These are phyloP conservation scores for Berberis thunbergii DNA, from an alignment of 164 flowering plant genomes.

Conservation along the genomic window DNA sequence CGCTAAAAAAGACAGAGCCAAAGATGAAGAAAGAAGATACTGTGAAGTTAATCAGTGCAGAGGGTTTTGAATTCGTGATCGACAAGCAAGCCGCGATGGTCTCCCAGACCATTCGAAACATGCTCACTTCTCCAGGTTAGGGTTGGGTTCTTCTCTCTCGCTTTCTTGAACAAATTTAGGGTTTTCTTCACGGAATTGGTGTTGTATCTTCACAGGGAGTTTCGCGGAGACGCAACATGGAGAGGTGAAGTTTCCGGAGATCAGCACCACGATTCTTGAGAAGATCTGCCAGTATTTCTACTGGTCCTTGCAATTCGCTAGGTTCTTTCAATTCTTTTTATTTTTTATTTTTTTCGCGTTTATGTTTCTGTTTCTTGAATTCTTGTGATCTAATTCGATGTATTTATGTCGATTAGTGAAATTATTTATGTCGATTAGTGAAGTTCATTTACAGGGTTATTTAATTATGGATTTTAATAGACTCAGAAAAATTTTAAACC, in stretches of 20 bases:
- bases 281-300: constrained; percentile 96
- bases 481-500: too few species aligned
- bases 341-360: not conserved
- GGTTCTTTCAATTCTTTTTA: constrained; percentile 23
- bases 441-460: too few species aligned
- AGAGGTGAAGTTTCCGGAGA: constrained; percentile 86
- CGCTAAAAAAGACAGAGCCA: not conserved
- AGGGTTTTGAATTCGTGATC: constrained; percentile 91
- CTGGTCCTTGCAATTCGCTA: constrained; percentile 88
- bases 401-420: too few species aligned
- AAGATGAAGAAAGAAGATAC: constrained; percentile 83
- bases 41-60: constrained; percentile 88
- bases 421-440: too few species aligned
- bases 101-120: constrained; percentile 92
- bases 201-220: constrained; percentile 36
- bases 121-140: constrained; percentile 95
- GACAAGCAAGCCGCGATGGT: constrained; percentile 95
- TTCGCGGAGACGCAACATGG: constrained; percentile 76
- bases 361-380: not conserved
- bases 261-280: constrained; percentile 81
- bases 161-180: not conserved
- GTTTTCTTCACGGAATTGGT: not conserved
- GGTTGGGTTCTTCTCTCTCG: not conserved
- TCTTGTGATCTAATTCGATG: too few species aligned
- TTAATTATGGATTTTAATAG: too few species aligned